Conservation (phyloP, 495 filamentous ascomycete species). For the Aspergillus conjunctus region DNA sequence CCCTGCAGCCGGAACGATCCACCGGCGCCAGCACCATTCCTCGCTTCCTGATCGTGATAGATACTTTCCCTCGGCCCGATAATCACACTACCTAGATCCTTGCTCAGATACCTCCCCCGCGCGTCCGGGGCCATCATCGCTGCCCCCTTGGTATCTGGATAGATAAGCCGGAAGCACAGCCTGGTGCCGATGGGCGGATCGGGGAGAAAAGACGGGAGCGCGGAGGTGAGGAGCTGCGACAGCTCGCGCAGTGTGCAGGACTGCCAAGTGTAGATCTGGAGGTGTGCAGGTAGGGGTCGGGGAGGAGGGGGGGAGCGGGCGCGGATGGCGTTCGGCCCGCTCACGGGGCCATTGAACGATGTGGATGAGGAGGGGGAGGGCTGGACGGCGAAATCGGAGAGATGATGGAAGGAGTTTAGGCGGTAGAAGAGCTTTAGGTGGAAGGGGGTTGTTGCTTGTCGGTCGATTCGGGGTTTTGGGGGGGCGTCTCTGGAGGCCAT, state of each 20-base stretch:
- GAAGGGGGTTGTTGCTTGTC: conserved; percentile 81
- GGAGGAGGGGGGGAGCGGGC: conserved; percentile 36
- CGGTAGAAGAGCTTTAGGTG: conserved; percentile 89
- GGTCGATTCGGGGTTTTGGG: conserved; percentile 50
- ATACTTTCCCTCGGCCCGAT: conserved; percentile 50
- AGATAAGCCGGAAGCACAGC: conserved; percentile 83
- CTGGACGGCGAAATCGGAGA: conserved; percentile 37
- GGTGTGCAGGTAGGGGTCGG: conserved; percentile 61
- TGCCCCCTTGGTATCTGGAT: conserved; percentile 69
- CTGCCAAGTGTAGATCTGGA: conserved; percentile 88
- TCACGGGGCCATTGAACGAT: conserved; percentile 31
- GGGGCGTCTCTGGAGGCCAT: conserved; percentile 36
- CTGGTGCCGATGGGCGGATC: conserved; percentile 75
- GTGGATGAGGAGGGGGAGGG: conserved; percentile 20
- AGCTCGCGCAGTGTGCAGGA: conserved; percentile 83
- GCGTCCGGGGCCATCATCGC: conserved; percentile 47
- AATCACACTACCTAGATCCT: conserved; percentile 82
- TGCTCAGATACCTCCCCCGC: conserved; percentile 64
- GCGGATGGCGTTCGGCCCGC: conserved; percentile 42
- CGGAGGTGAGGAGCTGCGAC: conserved; percentile 68
- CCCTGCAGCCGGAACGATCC: conserved; percentile 42
- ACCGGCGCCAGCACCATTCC: conserved; percentile 26
- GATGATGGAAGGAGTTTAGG: conserved; percentile 66
- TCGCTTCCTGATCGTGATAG: conserved; percentile 45
- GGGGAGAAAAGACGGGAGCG: conserved; percentile 71